Conservation (phyloP, 2,329 filamentous ascomycete species). For the Phyllosticta capitalensis region DNA sequence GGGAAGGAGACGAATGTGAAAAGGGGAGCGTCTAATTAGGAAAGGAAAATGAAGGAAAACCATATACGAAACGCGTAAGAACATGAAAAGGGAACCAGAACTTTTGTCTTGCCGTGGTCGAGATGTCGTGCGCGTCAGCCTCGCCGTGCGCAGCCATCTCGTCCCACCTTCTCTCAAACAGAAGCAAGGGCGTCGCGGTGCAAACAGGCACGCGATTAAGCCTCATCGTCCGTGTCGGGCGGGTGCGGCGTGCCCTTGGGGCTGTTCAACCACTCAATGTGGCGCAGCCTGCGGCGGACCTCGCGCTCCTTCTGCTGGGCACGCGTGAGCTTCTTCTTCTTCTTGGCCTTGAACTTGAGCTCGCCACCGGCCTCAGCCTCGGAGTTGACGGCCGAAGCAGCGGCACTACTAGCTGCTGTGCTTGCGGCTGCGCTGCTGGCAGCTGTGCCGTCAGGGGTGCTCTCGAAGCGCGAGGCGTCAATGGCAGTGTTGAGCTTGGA, state of each 20-base stretch:
- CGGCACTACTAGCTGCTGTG: slow-evolving; percentile 29
- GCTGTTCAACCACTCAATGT: slow-evolving; percentile 69
- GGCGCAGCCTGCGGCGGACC: slow-evolving; percentile 72
- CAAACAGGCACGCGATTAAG: slow-evolving; percentile 11
- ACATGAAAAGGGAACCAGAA: background rate
- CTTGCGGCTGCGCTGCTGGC: slow-evolving; percentile 36
- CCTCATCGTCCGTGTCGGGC: slow-evolving; percentile 32
- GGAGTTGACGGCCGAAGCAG: slow-evolving; percentile 60
- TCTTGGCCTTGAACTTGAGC: slow-evolving; percentile 85
- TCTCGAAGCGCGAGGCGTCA: slow-evolving; percentile 73
- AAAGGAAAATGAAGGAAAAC: background rate
- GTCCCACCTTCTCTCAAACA: background rate
- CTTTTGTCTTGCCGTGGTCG: no score
- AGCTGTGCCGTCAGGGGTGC: slow-evolving; percentile 52
- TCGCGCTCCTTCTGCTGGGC: slow-evolving; percentile 93
- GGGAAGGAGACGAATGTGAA: background rate
- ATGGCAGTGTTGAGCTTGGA: slow-evolving; percentile 71
- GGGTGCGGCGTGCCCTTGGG: slow-evolving; percentile 42
- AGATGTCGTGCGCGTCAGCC: no score
- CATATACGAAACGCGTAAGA: background rate
- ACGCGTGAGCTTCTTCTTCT: slow-evolving; percentile 98
- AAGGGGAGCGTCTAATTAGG: no score
- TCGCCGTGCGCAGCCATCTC: background rate
- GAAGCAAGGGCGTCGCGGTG: background rate
- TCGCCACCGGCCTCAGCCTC: slow-evolving; percentile 72